phyloP scores from a whole-genome alignment of 2,329 filamentous ascomycete genomes.

The Diaporthe sp. region DNA sequence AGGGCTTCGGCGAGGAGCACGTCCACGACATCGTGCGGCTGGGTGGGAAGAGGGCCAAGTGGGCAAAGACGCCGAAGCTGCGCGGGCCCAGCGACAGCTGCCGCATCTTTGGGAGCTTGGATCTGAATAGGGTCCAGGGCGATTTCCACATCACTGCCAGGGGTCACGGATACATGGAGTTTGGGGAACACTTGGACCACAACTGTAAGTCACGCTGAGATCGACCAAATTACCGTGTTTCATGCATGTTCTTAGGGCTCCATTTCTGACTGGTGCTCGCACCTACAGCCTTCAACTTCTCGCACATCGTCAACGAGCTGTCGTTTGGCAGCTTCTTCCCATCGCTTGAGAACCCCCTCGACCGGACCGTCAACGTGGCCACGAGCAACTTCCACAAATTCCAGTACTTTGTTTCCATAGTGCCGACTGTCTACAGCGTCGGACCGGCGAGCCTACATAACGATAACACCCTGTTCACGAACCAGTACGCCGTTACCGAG shows the following conservation, averaged over 20 bases:
- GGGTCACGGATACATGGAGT: constrained; percentile 93
- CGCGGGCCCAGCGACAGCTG: constrained; percentile 78
- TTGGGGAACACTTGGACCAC: constrained; percentile 86
- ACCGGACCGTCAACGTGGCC: constrained; percentile 88
- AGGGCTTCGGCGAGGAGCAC: constrained; percentile 84
- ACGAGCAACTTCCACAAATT: constrained; percentile 89
- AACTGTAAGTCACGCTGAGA: constrained; percentile 66
- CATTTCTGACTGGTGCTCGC: neutral
- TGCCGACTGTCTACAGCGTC: constrained; percentile 92
- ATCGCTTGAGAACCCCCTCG: constrained; percentile 91
- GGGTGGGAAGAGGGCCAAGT: constrained; percentile 73
- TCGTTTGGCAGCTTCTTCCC: constrained; percentile 99
- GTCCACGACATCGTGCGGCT: constrained; percentile 91
- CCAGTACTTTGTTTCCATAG: constrained; percentile 96
- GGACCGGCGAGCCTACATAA: constrained; percentile 55
- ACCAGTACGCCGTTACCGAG: constrained; percentile 97
- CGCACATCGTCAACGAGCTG: constrained; percentile 94
- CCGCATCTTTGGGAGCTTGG: constrained; percentile 88
- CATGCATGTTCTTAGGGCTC: neutral
- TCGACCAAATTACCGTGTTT: neutral
- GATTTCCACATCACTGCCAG: constrained; percentile 98
- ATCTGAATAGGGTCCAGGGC: constrained; percentile 96
- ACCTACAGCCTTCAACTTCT: constrained; percentile 92
- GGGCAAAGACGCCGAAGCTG: constrained; percentile 81
- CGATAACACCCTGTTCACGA: constrained; percentile 82